These are phyloP conservation scores for Ulmus americana DNA, from an alignment of 331 rosid species.

Conservation along the genomic window DNA sequence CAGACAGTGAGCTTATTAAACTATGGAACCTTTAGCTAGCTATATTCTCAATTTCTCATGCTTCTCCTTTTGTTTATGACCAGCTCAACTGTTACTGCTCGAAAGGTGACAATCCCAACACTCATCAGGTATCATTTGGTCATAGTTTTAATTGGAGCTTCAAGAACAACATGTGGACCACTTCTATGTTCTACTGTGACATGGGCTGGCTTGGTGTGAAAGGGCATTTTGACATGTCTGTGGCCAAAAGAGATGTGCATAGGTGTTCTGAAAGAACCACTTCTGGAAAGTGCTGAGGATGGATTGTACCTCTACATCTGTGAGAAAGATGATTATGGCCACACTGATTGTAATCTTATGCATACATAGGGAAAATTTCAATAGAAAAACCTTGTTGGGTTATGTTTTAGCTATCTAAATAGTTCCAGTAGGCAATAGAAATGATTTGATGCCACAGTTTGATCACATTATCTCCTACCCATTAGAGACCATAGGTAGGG, in stretches of 20 bases:
- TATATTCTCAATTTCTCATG: neutral
- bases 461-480: too few relatives aligned
- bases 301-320: conserved; percentile 13
- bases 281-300: conserved; percentile 3
- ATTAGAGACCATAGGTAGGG: too few relatives aligned
- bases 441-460: too few relatives aligned
- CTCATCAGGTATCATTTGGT: neutral
- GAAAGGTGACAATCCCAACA: conserved; percentile 1
- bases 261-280: conserved; percentile 4
- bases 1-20: neutral
- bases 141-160: neutral
- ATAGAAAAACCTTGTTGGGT: too few relatives aligned
- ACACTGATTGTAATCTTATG: neutral
- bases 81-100: neutral
- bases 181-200: conserved; percentile 10
- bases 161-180: neutral
- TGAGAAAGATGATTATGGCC: neutral
- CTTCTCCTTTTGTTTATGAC: neutral
- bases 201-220: conserved; percentile 19
- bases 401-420: too few relatives aligned
- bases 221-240: conserved; percentile 1
- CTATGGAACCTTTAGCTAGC: neutral
- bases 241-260: conserved; percentile 11
- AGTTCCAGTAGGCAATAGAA: too few relatives aligned
- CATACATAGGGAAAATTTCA: too few relatives aligned